These are phyloP conservation scores for Fusarium solani-melongenae DNA, from an alignment of 2,329 filamentous ascomycete genomes.

Conservation along the genomic window DNA sequence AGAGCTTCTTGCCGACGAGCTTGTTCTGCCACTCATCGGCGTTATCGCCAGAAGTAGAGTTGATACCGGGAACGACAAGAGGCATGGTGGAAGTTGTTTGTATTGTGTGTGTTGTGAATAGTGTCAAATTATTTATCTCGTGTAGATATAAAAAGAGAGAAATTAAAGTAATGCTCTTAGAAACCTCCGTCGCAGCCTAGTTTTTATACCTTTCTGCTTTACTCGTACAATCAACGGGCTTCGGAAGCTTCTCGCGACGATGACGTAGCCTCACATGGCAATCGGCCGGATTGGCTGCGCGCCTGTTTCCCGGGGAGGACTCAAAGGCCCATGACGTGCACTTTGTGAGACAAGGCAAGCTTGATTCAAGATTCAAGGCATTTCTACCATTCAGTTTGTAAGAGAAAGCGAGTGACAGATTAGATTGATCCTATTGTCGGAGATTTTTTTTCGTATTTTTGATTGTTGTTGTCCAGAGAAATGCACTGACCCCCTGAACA, in stretches of 20 bases:
- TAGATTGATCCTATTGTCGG: background rate
- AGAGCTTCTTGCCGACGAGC: constrained; percentile 72
- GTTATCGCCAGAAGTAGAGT: constrained; percentile 56
- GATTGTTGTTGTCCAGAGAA: background rate
- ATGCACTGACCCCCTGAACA: constrained; percentile 1
- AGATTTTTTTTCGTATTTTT: background rate
- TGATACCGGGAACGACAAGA: constrained; percentile 72
- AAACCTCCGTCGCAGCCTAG: background rate
- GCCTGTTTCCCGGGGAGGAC: constrained; percentile 13
- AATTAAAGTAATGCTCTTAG: background rate
- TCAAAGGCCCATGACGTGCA: constrained; percentile 28
- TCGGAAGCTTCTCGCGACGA: constrained; percentile 24
- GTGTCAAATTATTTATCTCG: background rate
- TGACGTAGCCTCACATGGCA: constrained; percentile 44
- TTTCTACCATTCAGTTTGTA: background rate
- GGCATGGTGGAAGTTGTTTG: constrained; percentile 61
- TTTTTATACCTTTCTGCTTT: background rate
- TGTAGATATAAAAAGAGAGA: background rate
- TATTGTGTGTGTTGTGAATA: background rate
- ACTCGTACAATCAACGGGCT: constrained; percentile 4
- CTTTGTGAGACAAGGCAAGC: background rate
- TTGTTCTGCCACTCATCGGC: constrained; percentile 70
- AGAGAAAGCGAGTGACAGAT: background rate
- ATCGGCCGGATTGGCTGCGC: constrained; percentile 31
- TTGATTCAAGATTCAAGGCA: constrained; percentile 19